Conservation (phyloP, 1,284 basidiomycete genomes). For the Puccinia coronata region DNA sequence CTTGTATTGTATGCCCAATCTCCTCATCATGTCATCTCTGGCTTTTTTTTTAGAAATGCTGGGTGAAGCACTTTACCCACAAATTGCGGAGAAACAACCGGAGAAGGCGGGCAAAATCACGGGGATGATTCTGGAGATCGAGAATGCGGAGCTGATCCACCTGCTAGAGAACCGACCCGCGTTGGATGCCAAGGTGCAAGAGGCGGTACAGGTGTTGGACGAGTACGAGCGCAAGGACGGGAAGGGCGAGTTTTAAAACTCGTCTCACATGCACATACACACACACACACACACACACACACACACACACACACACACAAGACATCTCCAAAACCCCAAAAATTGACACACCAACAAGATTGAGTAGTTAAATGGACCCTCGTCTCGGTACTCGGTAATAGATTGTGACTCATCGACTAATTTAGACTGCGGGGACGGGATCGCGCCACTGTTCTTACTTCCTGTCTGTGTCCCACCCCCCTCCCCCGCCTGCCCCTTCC, state of each 20-base stretch:
- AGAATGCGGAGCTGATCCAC: constrained; percentile 83
- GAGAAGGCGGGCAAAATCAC: constrained; percentile 96
- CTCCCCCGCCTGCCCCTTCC: no score
- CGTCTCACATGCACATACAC: neutral
- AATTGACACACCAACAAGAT: no score
- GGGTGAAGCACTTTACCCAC: constrained; percentile 88
- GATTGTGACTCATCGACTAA: no score
- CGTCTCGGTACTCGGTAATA: no score
- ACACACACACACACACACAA: no score
- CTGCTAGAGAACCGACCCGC: constrained; percentile 78
- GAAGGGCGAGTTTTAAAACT: constrained; percentile 19
- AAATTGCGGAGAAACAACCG: constrained; percentile 69
- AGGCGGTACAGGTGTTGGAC: constrained; percentile 77
- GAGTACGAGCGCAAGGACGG: constrained; percentile 68
- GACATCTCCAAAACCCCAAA: no score
- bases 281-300: neutral
- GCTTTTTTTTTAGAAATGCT: constrained; percentile 60
- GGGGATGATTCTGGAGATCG: constrained; percentile 94
- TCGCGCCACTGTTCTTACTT: no score
- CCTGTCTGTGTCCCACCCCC: no score
- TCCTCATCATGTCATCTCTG: neutral
- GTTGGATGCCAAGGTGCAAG: constrained; percentile 81
- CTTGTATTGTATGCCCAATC: neutral
- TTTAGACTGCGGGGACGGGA: no score
- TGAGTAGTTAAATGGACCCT: no score